Base-by-base conservation (phyloP, 176 grass and related monocot species). In the Saccharum spontaneum region DNA sequence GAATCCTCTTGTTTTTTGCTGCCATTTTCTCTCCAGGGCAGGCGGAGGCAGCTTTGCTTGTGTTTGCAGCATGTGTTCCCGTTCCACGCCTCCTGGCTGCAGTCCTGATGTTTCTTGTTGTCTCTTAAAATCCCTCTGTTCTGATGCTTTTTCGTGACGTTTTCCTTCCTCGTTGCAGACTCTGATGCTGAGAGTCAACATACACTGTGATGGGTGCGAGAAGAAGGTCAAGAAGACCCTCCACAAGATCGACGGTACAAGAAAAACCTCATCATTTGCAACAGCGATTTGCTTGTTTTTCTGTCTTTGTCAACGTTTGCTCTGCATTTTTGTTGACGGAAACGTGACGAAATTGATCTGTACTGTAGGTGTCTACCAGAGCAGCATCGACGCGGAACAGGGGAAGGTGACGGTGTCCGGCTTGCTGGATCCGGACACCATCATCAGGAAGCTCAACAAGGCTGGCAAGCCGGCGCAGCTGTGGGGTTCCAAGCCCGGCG, bases 221-320 rank as follows among this genome's bases (percentile, higher is more conserved):
- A 91, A 86, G 88, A 94, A 94, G 83, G 88, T 94, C 33, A 94
- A 91, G 88, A 94, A 94, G 75, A 74, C 90, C 17, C 88, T 94
- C 60, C 86, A 94, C 48, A 90, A 94, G 85, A 88, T 94, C 41
- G 88, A 94, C 23, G 92, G 92, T 94, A 23, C 0, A 8, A 5
- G 15, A 67, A 37, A 17, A 0, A 38, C 4, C 18, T 7, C 52
- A 24, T 26, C 22, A 22, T 67, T 70, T 54, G 52, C 52, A 22
- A 22, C 52, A 55, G 52, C 52, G 6, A 55, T 22, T 55, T 55
- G 37, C 37, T 6, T 37, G 37, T 6, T 37, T 37, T 34, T 34
- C 31, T 33, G 31, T 34, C 33, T 34, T 37, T 37, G 37, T 11
- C 41, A 17, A 18, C 13, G 28, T 17, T 71, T 44, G 23, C 67